Evolutionary conservation across 148 eudicot species (phyloP), one percentile per base, ranked within the genome.

Genomic region (Amaranthus palmeri): DNA sequence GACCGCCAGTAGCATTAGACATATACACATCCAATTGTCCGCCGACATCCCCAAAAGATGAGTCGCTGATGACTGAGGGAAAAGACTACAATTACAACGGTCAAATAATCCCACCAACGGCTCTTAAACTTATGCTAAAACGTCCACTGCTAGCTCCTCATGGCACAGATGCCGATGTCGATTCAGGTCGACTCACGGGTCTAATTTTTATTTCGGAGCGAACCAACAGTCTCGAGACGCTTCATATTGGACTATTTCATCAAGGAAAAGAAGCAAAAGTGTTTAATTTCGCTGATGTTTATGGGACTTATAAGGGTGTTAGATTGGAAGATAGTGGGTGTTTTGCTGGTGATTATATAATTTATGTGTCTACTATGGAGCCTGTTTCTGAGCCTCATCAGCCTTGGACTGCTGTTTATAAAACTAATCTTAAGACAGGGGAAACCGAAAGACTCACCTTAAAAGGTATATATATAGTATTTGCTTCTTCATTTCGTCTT

Each of bases 361-460:
- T 77, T 5, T 77, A 65, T 72, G 72, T 77, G 0, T 48, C 72
- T 8, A 71, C 80, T 67, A 51, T 10, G 54, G 76, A 77, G 14
- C 51, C 44, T 15, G 48, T 54, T 8, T 0, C 6, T 0, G 36
- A 65, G 15, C 48, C 40, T 49, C 80, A 72, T 59, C 80, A 77
- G 51, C 80, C 80, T 71, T 77, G 80, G 76, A 77, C 71, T 41
- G 80, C 80, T 25, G 72, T 77, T 4, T 77, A 55, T 13, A 56
- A 43, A 10, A 77, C 80, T 3, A 14, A 65, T 71, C 75, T 76
- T 51, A 4, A 43, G n/a, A 65, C 51, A 1, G 80, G 75, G 0
- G 3, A 40, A 14, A 77, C 80, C 7, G 41, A 12, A 4, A 76
- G 80, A 7, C 76, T 77, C 54, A 71, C 76, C 0, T 72, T 55